A percentile compares a stretch with the other conserved stretches of the same genome.
Conservation (phyloP, 495 filamentous ascomycete species). For the Astrocystis sublimbata region DNA sequence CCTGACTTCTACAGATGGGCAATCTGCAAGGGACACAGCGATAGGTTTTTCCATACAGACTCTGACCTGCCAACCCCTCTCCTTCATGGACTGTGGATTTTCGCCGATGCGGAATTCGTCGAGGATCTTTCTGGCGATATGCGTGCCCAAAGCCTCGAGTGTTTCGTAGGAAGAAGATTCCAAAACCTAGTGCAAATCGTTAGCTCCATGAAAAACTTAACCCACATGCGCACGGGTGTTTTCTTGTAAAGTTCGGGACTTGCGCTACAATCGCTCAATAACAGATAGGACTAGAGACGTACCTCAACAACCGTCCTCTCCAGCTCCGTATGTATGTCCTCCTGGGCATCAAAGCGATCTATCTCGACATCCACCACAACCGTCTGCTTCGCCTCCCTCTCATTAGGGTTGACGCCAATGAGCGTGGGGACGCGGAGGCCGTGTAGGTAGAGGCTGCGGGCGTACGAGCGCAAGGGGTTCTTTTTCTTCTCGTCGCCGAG, state of each 20-base stretch:
- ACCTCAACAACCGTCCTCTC: constrained; percentile 56
- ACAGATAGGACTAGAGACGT: constrained; percentile 18
- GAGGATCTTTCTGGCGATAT: constrained; percentile 45
- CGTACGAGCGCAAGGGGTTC: constrained; percentile 29
- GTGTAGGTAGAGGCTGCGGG: constrained; percentile 36
- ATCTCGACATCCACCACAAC: constrained; percentile 56
- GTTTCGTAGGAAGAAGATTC: constrained; percentile 62
- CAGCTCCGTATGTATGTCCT: constrained; percentile 49
- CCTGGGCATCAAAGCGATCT: constrained; percentile 39
- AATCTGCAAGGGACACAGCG: constrained; percentile 59
- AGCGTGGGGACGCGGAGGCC: constrained; percentile 58
- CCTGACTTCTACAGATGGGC: constrained; percentile 54
- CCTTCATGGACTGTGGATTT: constrained; percentile 26
- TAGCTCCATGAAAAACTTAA: constrained; percentile 24
- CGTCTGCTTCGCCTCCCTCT: constrained; percentile 59
- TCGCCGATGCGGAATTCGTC: constrained; percentile 29
- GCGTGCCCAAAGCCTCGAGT: constrained; percentile 58
- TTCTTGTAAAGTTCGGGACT: no score
- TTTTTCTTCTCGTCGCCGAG: background rate
- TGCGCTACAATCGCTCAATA: background rate
- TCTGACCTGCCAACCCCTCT: constrained; percentile 45
- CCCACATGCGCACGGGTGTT: no score
- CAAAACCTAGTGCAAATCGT: constrained; percentile 42
- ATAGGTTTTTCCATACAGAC: constrained; percentile 60
- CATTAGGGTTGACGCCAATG: constrained; percentile 62